Base-by-base conservation (phyloP, 2,329 filamentous ascomycete genomes). In the Aspergillus sp. region DNA sequence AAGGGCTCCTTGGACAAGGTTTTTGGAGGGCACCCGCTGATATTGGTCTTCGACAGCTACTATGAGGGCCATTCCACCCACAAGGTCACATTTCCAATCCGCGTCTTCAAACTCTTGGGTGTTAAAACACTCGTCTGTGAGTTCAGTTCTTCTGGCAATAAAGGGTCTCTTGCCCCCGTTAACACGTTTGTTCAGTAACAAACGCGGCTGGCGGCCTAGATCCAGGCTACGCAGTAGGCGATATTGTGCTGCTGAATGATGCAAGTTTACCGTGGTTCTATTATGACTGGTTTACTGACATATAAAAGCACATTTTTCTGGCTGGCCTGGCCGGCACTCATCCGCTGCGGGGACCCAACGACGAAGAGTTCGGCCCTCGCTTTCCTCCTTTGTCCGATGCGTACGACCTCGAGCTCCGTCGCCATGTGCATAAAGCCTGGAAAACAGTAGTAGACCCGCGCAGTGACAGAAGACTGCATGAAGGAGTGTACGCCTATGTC, bases 121-220 rank as follows among this genome's bases (percentile, higher is more conserved):
- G 76, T 87, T 17, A 76, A 84, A 57, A 82, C 78, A 2, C 77
- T 87, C 60, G 77, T 85, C 58, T 76, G 80, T 82, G 64, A 60
- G 68, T 70, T 55, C 45, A 20, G 49, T 23, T 23, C 17, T 20
- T 25, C 32, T 21, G 7, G 13, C 17, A 23, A 16, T 23, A 17
- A 38, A 11, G 21, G 20, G 11, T n/a, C 31, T 38, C 29, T 41
- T 25, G 13, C 19, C 19, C 19, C 36, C 25, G 17, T 23, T 45
- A 44, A 34, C n/a, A 7, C n/a, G 41, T 17, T 40, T 14, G 13
- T 34, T 41, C 19, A 82, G 82, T 87, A 58, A 88, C 85, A 41
- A 88, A 88, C 66, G 85, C 85, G 41, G 83, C 84, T 38, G 85
- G 85, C 52, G 84, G 83, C 11, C 69, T 88, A 32, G 87, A 88